Evolutionary conservation across 83 land plant species (phyloP), one percentile per base, ranked within the genome.

Genomic region (Thuja plicata): DNA sequence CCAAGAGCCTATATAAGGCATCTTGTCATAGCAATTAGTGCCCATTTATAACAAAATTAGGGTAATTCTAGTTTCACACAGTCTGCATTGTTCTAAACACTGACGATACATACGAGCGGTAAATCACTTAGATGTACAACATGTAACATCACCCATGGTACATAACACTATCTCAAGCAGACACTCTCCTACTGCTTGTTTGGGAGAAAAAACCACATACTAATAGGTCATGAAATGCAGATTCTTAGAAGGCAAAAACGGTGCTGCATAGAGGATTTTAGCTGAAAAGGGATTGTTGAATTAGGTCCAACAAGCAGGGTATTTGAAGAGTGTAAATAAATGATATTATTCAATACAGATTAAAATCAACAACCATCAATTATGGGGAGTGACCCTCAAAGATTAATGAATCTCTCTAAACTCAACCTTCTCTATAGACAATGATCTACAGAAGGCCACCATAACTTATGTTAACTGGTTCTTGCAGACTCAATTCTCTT

Each of bases 131-230:
- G 71, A 66, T 66, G 66, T 27, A 8, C 70, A 62, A 62, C 71
- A 66, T 66, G 24, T 66, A 27, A 24, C n/a, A 24, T 66, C n/a
- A 66, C 71, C 71, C 30, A 27, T 24, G 71, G 9, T 66, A 66
- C n/a, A 66, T 66, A 27, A 80, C 46, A 80, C n/a, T 41, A 80
- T 80, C 46, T 80, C 83, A 80, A 80, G 45, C 46, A 80, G n/a
- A 43, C 46, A 21, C 9, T 80, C 38, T 40, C 38, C 19, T 80
- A 79, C 46, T 79, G 19, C n/a, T 80, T 80, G 27, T 19, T 80
- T 80, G 48, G 24, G 45, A 80, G 46, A 80, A 6, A 40, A 52
- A 40, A 5, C 11, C 48, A 7, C 30, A 66, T 66, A 66, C n/a
- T 66, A 66, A 66, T 24, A 66, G 9, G 71, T 66, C 70, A 24